phyloP scores from a whole-genome alignment of 352 stramenopile species.

The Globisporangium yorkense region DNA sequence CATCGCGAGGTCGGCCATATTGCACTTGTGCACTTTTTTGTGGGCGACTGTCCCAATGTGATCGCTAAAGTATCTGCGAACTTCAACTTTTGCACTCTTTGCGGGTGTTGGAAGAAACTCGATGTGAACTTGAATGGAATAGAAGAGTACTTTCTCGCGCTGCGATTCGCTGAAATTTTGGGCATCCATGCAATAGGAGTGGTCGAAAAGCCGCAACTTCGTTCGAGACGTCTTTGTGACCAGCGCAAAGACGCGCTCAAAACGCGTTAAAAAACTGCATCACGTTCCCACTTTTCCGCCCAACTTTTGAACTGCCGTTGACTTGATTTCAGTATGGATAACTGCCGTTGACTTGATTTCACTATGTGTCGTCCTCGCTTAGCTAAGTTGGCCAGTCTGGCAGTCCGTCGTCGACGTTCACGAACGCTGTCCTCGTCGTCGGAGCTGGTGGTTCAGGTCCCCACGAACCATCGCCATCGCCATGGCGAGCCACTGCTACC shows the following conservation, averaged over 20 bases:
- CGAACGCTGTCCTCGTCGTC: too few relatives aligned
- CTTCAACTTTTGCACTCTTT: not conserved
- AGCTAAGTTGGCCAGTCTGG: too few relatives aligned
- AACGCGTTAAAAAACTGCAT: too few relatives aligned
- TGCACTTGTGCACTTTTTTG: conserved; percentile 4
- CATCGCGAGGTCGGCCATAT: not conserved
- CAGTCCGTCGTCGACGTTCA: too few relatives aligned
- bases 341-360: too few relatives aligned
- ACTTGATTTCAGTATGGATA: too few relatives aligned
- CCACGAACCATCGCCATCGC: too few relatives aligned
- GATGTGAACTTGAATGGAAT: not conserved
- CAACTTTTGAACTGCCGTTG: too few relatives aligned
- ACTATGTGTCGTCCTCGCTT: too few relatives aligned
- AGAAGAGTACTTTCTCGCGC: not conserved
- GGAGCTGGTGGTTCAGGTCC: too few relatives aligned
- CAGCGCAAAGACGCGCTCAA: not conserved
- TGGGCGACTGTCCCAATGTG: not conserved
- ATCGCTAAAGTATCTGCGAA: not conserved
- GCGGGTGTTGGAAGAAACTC: not conserved
- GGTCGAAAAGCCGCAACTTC: not conserved
- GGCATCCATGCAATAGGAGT: not conserved
- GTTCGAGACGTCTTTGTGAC: not conserved
- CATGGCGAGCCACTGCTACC: too few relatives aligned
- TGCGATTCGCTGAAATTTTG: not conserved
- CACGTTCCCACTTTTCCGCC: too few relatives aligned